Conservation (phyloP, 768 basidiomycete species). For the Scleroderma citrinum region DNA sequence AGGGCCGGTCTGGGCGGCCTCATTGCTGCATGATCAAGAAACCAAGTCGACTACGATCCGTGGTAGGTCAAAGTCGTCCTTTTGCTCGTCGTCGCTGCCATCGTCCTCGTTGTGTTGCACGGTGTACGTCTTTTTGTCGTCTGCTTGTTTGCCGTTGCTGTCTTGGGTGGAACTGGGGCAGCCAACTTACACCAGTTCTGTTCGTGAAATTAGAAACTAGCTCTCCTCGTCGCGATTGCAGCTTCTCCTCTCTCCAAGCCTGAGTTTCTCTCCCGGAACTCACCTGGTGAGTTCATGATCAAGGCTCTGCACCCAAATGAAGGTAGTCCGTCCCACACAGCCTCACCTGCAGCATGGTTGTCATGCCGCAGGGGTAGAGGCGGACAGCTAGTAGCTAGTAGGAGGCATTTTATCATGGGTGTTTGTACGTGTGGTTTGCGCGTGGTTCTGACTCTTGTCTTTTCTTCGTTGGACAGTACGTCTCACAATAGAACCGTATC, state of each 20-base stretch:
- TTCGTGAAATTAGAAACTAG: conserved; percentile 14
- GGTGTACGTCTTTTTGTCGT: conserved; percentile 14
- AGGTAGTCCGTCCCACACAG: conserved; percentile 16
- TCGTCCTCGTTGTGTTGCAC: conserved; percentile 17
- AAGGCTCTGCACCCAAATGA: conserved; percentile 6
- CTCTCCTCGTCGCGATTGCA: conserved; percentile 23
- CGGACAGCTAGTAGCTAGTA: conserved; percentile 7
- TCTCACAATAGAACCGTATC: conserved; percentile 11
- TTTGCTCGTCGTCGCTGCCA: conserved; percentile 25
- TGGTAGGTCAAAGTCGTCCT: conserved; percentile 19
- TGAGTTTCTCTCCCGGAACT: conserved; percentile 13
- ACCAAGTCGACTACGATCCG: conserved; percentile 18
- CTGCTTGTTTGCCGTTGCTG: not conserved
- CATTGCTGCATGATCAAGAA: conserved; percentile 12
- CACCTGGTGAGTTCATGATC: conserved; percentile 18
- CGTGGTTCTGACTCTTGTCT: conserved; percentile 9
- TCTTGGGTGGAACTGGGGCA: conserved; percentile 2
- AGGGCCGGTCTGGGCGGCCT: conserved; percentile 28
- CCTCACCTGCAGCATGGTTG: conserved; percentile 21
- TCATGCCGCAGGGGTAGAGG: conserved; percentile 22
- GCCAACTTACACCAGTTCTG: conserved; percentile 16
- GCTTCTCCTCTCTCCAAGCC: conserved; percentile 14
- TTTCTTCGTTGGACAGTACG: conserved; percentile 6
- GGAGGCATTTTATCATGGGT: conserved; percentile 19
- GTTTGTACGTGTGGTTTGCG: conserved; percentile 13